Evolutionary conservation across 371 early-diverging fungal genomes (phyloP), one percentile per base, ranked within the genome.

Genomic region (Nematocida ausubeli): DNA sequence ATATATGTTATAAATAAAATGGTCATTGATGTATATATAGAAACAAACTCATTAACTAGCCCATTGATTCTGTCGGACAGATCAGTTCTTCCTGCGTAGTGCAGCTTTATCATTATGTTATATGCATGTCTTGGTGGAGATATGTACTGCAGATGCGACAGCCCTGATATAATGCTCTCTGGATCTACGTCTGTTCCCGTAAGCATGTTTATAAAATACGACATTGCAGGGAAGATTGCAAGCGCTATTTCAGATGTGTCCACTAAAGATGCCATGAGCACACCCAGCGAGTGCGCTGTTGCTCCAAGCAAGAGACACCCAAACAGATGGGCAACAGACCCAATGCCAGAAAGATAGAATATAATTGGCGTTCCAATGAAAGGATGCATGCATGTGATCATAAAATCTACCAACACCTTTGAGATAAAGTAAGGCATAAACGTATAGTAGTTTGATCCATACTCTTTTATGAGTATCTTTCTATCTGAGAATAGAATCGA

Each of bases 21-120:
- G 2, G 55, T 14, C 32, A 62, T 58, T 7, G 73, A 80, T 34
- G 35, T 7, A 7, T 50, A 14, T 39, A 72, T 60, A 50, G 63
- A 58, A 5, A 56, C 37, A 51, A 80, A 73, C 9, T 54, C 42
- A 52, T 58, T 14, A 12, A 80, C 44, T 2, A 49, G 16, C 5
- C 37, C 50, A n/a, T 51, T 2, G 5, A 50, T 22, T 44, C 49
- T 54, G 4, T 60, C 34, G 0, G 32, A 0, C 3, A 58, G 32
- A 9, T 30, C n/a, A 3, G 57, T n/a, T 32, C 39, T 50, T 24
- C 54, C 51, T 5, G 19, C 22, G 65, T 70, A 82, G 56, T 82
- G 69, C 44, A 56, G 52, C 64, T 82, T 82, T 39, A 82, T 66
- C 67, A 72, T 66, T 28, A 81, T 81, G 49, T 82, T 82, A 32